phyloP scores from a whole-genome alignment of 192 early-diverging fungal genomes.

The Linnemannia schmuckeri region DNA sequence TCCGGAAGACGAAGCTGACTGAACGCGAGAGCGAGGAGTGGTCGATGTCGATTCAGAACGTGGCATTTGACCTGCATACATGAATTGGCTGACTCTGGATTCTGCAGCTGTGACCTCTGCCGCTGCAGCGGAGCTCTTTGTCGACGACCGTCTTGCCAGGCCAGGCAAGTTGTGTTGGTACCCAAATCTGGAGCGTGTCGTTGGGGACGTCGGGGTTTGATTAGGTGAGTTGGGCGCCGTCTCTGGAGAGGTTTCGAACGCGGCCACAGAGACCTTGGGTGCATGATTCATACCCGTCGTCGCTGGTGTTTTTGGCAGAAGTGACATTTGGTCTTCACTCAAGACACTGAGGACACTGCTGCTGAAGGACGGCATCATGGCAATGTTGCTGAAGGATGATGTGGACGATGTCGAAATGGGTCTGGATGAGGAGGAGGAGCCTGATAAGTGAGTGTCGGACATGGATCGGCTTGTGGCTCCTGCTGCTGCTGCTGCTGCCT shows the following conservation, averaged over 20 bases:
- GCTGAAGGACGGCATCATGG: slow-evolving; percentile 51
- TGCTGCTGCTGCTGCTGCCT: background rate
- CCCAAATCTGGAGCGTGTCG: background rate
- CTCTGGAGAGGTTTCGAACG: slow-evolving; percentile 49
- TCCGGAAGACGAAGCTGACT: background rate
- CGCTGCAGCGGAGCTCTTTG: slow-evolving; percentile 31
- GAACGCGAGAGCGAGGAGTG: background rate
- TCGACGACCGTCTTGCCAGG: slow-evolving; percentile 37
- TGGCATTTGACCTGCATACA: slow-evolving; percentile 17
- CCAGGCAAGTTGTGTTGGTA: slow-evolving; percentile 29
- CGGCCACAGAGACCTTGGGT: background rate
- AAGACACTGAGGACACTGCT: slow-evolving; percentile 47
- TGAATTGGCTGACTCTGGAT: slow-evolving; percentile 42
- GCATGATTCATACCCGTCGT: background rate
- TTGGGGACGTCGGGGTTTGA: slow-evolving; percentile 8
- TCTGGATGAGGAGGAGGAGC: background rate
- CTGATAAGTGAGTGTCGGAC: slow-evolving; percentile 24
- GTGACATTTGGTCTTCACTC: slow-evolving; percentile 40
- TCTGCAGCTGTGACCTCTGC: slow-evolving; percentile 39
- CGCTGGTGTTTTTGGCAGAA: background rate
- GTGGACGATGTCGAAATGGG: slow-evolving; percentile 25
- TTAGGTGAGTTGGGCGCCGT: slow-evolving; percentile 34
- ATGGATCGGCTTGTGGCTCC: slow-evolving; percentile 2
- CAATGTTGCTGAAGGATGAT: slow-evolving; percentile 17
- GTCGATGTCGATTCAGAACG: background rate